phyloP scores from a whole-genome alignment of 352 stramenopile genomes.

The Hyaloperonospora arabidopsidis region DNA sequence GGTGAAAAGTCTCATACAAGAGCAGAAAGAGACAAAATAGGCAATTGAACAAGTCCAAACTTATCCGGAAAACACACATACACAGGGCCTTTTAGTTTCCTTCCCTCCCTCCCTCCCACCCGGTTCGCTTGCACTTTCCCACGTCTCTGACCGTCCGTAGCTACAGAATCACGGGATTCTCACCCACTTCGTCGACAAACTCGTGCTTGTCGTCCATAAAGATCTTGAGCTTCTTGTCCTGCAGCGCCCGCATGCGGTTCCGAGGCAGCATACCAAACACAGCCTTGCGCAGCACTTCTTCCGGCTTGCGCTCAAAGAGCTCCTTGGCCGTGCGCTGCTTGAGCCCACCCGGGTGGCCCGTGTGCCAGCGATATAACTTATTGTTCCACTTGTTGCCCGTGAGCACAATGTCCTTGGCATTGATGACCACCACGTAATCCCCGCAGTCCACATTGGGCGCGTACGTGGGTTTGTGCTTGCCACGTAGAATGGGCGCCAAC shows the following conservation, averaged over 20 bases:
- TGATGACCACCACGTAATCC: conserved; percentile 96
- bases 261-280: conserved; percentile 97
- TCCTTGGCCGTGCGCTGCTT: conserved; percentile 93
- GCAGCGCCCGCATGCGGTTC: conserved; percentile 92
- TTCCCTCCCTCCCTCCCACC: too few species aligned
- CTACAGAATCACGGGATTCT: conserved; percentile 80
- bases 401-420: conserved; percentile 92
- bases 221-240: conserved; percentile 95
- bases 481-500: conserved; percentile 92
- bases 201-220: conserved; percentile 91
- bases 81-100: too few species aligned
- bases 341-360: conserved; percentile 93
- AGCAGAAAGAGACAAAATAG: too few species aligned
- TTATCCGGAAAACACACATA: too few species aligned
- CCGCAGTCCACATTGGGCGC: conserved; percentile 95
- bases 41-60: too few species aligned
- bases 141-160: not conserved
- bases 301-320: conserved; percentile 91
- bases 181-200: conserved; percentile 82
- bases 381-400: conserved; percentile 95
- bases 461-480: conserved; percentile 99
- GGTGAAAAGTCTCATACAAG: too few species aligned
- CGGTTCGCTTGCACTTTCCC: too few species aligned
- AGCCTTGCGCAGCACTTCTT: conserved; percentile 92
- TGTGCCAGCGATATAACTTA: conserved; percentile 98